phyloP scores from a whole-genome alignment of 208 protist genomes.

The Spongospora subterranea region DNA sequence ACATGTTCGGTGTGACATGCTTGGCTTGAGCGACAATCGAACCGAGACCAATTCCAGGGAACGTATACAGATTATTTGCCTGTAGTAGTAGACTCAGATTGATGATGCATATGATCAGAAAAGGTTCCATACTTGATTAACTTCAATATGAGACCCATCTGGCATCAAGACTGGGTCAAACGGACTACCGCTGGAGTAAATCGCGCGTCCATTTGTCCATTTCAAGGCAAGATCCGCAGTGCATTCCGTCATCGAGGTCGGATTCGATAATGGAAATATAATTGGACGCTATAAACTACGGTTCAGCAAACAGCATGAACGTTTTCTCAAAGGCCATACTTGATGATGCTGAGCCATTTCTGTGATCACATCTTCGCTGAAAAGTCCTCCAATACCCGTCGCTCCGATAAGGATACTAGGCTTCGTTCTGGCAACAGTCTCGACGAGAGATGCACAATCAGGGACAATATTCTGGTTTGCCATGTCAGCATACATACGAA shows the following conservation, averaged over 20 bases:
- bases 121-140: slow-evolving; percentile 44
- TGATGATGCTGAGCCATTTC: slow-evolving; percentile 55
- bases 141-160: not conserved
- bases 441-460: slow-evolving; percentile 1
- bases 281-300: slow-evolving; percentile 57
- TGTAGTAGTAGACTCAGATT: slow-evolving; percentile 51
- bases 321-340: not conserved
- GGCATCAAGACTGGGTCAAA: slow-evolving; percentile 50
- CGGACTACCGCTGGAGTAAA: slow-evolving; percentile 73
- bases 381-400: slow-evolving; percentile 61
- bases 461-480: not conserved
- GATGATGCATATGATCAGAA: not conserved
- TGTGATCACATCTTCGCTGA: slow-evolving; percentile 69
- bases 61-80: slow-evolving; percentile 76
- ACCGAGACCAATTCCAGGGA: slow-evolving; percentile 74
- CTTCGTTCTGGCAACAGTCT: slow-evolving; percentile 66
- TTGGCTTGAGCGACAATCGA: slow-evolving; percentile 64
- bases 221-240: slow-evolving; percentile 63
- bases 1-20: slow-evolving; percentile 68
- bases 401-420: slow-evolving; percentile 70
- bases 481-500: not conserved
- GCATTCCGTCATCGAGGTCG: slow-evolving; percentile 72
- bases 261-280: slow-evolving; percentile 74
- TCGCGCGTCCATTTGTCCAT: slow-evolving; percentile 63
- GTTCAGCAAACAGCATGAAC: not conserved